phyloP scores from a whole-genome alignment of 78 protist species.

The Monocercomonoides exilis region DNA sequence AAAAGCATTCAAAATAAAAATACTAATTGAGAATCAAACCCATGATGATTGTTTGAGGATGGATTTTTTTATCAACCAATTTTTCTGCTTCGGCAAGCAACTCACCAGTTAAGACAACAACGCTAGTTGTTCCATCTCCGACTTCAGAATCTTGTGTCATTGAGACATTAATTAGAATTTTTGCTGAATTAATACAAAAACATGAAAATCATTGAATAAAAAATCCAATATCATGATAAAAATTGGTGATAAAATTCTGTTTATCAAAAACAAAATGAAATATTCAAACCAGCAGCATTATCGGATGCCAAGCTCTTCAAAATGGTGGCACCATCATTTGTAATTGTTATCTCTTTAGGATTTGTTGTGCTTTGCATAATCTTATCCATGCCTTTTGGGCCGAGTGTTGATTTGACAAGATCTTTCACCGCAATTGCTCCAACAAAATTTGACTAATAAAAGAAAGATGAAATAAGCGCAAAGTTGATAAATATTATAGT shows the following conservation, averaged over 20 bases:
- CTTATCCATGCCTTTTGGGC: slow-evolving; percentile 99
- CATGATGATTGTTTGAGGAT: slow-evolving; percentile 89
- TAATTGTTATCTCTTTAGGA: slow-evolving; percentile 46
- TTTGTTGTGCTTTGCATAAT: slow-evolving; percentile 63
- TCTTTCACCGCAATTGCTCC: slow-evolving; percentile 94
- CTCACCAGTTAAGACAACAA: slow-evolving; percentile 92
- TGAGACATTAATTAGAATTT: slow-evolving; percentile 60
- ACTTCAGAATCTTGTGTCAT: slow-evolving; percentile 93
- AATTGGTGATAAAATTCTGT: not conserved
- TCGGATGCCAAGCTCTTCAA: slow-evolving; percentile 74
- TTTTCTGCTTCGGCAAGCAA: slow-evolving; percentile 91
- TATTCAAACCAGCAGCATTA: slow-evolving; percentile 70
- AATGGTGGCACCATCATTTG: slow-evolving; percentile 99
- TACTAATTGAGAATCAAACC: not conserved
- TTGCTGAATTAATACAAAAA: slow-evolving; percentile 20
- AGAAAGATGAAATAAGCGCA: not conserved
- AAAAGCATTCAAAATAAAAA: not conserved
- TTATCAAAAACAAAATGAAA: not conserved
- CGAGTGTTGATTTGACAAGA: slow-evolving; percentile 95
- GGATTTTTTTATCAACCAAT: slow-evolving; percentile 75
- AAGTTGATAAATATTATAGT: not conserved
- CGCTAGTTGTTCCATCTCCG: slow-evolving; percentile 98
- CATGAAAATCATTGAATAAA: not conserved
- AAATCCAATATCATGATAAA: not conserved
- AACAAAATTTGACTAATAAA: slow-evolving; percentile 17